Percentiles rank a stretch among this genome's conserved stretches.
phyloP scores from a whole-genome alignment of 1,139 yeast genomes.

The Insectozyma bohioensis region DNA sequence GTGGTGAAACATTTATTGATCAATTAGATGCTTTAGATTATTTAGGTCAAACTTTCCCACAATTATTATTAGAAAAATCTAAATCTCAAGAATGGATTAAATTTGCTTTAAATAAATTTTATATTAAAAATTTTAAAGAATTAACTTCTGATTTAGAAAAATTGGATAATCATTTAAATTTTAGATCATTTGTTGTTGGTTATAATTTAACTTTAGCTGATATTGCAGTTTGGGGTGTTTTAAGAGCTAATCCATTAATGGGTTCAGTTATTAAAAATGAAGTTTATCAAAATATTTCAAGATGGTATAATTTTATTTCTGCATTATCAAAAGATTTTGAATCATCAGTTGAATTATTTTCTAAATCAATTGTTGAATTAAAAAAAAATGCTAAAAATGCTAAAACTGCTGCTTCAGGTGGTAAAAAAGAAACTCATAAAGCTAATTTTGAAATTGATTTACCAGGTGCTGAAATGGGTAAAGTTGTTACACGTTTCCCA shows the following conservation, averaged over 20 bases:
- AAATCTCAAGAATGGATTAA: constrained; percentile 61
- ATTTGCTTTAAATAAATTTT: constrained; percentile 66
- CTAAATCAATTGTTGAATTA: constrained; percentile 68
- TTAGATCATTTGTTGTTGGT: constrained; percentile 78
- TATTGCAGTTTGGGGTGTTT: constrained; percentile 88
- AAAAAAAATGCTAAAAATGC: constrained; percentile 60
- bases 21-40: constrained; percentile 44
- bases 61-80: constrained; percentile 28
- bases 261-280: constrained; percentile 87
- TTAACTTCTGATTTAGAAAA: constrained; percentile 69
- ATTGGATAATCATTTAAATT: constrained; percentile 79
- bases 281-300: constrained; percentile 78
- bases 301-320: constrained; percentile 89
- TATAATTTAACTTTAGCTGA: constrained; percentile 71
- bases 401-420: constrained; percentile 44
- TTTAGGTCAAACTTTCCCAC: constrained; percentile 49
- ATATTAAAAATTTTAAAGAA: constrained; percentile 85
- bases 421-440: constrained; percentile 76
- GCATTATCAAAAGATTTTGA: constrained; percentile 72
- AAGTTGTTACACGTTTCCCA: constrained; percentile 97
- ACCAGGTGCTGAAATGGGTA: constrained; percentile 85
- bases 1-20: constrained; percentile 44
- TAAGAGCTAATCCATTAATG: constrained; percentile 90
- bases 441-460: constrained; percentile 93
- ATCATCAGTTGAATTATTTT: constrained; percentile 63